Evolutionary conservation across 2,329 filamentous ascomycete species (phyloP).

Genomic region (Saccharata proteae): DNA sequence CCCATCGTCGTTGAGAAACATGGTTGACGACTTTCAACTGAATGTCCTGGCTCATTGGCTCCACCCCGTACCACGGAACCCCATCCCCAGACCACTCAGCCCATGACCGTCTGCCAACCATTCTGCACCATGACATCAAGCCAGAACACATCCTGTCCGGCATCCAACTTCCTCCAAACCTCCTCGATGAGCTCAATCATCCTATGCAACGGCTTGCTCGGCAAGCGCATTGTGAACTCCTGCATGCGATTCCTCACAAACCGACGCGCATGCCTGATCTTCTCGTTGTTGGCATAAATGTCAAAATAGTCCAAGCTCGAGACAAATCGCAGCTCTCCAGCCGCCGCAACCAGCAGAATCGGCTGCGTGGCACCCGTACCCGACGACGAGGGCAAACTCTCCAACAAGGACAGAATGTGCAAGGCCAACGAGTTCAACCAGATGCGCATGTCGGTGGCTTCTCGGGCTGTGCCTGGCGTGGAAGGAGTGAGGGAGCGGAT

Average conservation of each 20-base stretch:
- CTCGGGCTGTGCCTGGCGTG: constrained; percentile 16
- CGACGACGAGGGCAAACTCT: constrained; percentile 39
- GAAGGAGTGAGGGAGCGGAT: constrained; percentile 3
- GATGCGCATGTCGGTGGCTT: constrained; percentile 20
- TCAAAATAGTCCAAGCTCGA: constrained; percentile 24
- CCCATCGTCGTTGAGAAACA: too few relatives aligned
- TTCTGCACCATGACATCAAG: constrained; percentile 46
- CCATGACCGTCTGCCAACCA: constrained; percentile 45
- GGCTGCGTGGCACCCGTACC: constrained; percentile 43
- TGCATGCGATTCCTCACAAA: constrained; percentile 39
- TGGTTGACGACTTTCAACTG: too few relatives aligned
- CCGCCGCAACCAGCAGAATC: constrained; percentile 38
- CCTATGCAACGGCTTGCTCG: constrained; percentile 39
- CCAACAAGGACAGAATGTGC: constrained; percentile 37
- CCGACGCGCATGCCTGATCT: constrained; percentile 32
- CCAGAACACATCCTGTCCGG: constrained; percentile 39
- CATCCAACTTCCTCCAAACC: constrained; percentile 41
- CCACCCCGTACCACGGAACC: too few relatives aligned
- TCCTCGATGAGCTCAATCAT: constrained; percentile 40
- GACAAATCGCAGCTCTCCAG: constrained; percentile 38
- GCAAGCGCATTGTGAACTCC: constrained; percentile 32
- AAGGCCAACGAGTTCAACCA: constrained; percentile 41
- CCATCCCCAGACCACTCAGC: too few relatives aligned
- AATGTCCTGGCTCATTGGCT: too few relatives aligned
- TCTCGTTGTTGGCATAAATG: constrained; percentile 29